phyloP scores from a whole-genome alignment of 1,284 basidiomycete species.

The Sparassis latifolia region DNA sequence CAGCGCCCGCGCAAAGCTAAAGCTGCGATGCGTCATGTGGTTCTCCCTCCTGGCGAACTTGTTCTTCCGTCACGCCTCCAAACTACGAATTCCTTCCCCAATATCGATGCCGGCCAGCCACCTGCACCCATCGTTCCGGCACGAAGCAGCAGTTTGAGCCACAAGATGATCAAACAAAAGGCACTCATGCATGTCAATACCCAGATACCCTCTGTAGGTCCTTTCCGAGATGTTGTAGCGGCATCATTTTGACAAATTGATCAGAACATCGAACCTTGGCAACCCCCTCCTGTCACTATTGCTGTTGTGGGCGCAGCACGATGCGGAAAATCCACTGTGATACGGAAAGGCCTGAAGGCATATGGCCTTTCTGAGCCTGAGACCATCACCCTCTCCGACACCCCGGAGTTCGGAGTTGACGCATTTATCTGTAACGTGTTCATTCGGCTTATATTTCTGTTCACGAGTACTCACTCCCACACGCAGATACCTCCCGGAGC shows the following conservation, averaged over 20 bases:
- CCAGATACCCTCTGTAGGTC: conserved; percentile 13
- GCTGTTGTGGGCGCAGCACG: conserved; percentile 61
- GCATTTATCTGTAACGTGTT: conserved; percentile 19
- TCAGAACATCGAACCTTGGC: not conserved
- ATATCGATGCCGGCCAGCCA: conserved; percentile 30
- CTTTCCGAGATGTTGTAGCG: not conserved
- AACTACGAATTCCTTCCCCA: conserved; percentile 34
- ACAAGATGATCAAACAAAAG: conserved; percentile 18
- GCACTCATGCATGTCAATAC: conserved; percentile 26
- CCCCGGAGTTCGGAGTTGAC: conserved; percentile 8
- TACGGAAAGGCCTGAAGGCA: conserved; percentile 59
- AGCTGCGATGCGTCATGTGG: conserved; percentile 13
- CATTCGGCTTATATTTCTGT: not conserved
- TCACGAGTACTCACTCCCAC: not conserved
- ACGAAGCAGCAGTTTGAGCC: conserved; percentile 31
- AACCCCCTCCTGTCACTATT: conserved; percentile 37
- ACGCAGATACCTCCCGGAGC: conserved; percentile 38
- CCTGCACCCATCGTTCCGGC: conserved; percentile 24
- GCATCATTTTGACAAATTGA: not conserved
- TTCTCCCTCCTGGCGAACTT: conserved; percentile 43
- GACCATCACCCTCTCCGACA: conserved; percentile 26
- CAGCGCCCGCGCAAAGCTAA: conserved; percentile 22
- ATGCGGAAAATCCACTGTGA: conserved; percentile 68
- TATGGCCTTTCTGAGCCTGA: conserved; percentile 46
- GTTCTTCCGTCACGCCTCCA: conserved; percentile 47